Conservation (phyloP, 768 basidiomycete species). For the Trametes villosa region DNA sequence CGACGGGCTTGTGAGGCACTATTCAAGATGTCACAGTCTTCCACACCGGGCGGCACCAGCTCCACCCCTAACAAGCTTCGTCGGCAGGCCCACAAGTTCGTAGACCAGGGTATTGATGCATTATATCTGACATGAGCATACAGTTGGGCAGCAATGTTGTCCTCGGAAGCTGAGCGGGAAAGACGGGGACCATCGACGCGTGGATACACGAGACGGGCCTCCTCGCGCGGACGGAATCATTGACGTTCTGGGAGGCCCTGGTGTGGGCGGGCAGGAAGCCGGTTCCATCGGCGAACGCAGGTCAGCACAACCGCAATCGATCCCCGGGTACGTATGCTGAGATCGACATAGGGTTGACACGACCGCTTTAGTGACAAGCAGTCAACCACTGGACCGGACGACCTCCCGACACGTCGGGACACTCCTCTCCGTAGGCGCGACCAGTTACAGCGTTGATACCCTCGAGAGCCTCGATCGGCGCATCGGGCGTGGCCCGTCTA, state of each 20-base stretch:
- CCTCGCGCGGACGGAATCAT: conserved; percentile 78
- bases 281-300: conserved; percentile 74
- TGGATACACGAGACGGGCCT: conserved; percentile 85
- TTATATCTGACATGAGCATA: conserved; percentile 8
- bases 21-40: conserved; percentile 88
- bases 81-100: conserved; percentile 80
- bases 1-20: conserved; percentile 86
- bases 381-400: conserved; percentile 89
- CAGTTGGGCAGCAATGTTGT: conserved; percentile 93
- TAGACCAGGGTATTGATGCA: not conserved
- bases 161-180: conserved; percentile 79
- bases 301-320: conserved; percentile 47
- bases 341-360: conserved; percentile 57
- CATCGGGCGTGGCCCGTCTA: conserved; percentile 87
- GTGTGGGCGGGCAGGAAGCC: conserved; percentile 84
- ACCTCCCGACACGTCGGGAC: conserved; percentile 26
- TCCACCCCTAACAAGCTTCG: conserved; percentile 78
- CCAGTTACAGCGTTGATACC: conserved; percentile 86
- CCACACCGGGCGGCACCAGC: conserved; percentile 81
- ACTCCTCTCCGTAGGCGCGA: conserved; percentile 69
- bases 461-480: conserved; percentile 89
- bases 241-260: conserved; percentile 83
- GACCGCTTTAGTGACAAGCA: conserved; percentile 84
- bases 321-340: not conserved
- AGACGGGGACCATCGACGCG: conserved; percentile 84